phyloP scores from a whole-genome alignment of 169 alveolate species.

The Perkinsus chesapeaki region DNA sequence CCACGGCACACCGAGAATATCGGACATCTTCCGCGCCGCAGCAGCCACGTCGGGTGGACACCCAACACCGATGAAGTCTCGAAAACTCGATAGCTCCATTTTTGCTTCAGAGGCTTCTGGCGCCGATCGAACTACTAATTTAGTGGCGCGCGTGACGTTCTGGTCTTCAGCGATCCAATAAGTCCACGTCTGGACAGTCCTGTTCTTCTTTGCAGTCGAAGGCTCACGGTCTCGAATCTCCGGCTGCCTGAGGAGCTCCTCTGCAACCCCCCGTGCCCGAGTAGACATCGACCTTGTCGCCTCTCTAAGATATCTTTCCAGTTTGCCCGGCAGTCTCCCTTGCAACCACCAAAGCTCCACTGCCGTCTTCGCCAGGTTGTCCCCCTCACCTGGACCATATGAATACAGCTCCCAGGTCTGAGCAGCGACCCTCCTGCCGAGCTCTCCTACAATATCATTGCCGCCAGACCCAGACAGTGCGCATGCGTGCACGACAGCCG shows the following conservation, averaged over 20 bases:
- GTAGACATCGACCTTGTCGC: not conserved
- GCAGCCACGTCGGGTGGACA: not conserved
- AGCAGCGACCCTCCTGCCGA: not conserved
- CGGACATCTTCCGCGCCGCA: not conserved
- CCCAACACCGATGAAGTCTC: not conserved
- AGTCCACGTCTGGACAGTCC: not conserved
- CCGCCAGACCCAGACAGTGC: not conserved
- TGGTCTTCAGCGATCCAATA: not conserved
- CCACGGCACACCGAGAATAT: not conserved
- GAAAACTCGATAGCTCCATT: not conserved
- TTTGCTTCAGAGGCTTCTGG: not conserved
- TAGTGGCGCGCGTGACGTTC: not conserved
- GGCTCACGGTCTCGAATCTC: not conserved
- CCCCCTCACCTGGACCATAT: not conserved
- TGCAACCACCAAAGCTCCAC: not conserved
- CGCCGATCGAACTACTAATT: not conserved
- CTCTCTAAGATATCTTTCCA: not conserved
- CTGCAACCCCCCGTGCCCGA: not conserved
- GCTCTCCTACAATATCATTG: not conserved
- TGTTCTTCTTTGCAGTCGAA: not conserved
- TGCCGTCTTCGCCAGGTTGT: not conserved
- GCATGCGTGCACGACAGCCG: not conserved
- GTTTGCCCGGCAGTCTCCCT: not conserved
- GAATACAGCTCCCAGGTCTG: not conserved
- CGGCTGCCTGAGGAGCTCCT: not conserved